Conservation (phyloP, 2,329 filamentous ascomycete species). For the Fusarium devonianum region DNA sequence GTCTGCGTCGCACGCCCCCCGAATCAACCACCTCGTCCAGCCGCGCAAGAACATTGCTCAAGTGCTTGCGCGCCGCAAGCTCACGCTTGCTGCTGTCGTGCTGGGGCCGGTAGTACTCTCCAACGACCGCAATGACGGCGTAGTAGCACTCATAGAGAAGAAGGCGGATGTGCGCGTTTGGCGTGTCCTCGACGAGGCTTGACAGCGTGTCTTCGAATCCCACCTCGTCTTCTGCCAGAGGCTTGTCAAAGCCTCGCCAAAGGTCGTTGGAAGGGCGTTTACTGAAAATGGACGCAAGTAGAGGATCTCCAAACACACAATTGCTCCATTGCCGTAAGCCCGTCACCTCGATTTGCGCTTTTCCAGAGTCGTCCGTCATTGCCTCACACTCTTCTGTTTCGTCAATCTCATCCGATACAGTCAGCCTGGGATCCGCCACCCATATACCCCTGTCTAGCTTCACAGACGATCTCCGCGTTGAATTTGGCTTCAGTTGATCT, state of each 20-base stretch:
- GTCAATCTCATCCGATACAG: slow-evolving; percentile 7
- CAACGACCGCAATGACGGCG: slow-evolving; percentile 59
- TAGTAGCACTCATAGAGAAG: slow-evolving; percentile 67
- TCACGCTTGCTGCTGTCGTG: slow-evolving; percentile 58
- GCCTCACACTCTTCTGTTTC: slow-evolving; percentile 5
- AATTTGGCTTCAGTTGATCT: slow-evolving; percentile 6
- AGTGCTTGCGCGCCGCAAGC: slow-evolving; percentile 59
- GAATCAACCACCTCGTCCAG: slow-evolving; percentile 53
- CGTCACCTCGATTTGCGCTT: slow-evolving; percentile 48
- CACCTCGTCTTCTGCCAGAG: slow-evolving; percentile 17
- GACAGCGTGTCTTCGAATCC: background rate
- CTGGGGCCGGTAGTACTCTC: slow-evolving; percentile 62
- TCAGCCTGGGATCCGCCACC: slow-evolving; percentile 1
- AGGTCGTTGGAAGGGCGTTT: slow-evolving; percentile 54
- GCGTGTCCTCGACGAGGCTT: slow-evolving; percentile 52
- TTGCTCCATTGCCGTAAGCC: slow-evolving; percentile 67
- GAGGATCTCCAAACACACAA: slow-evolving; percentile 66
- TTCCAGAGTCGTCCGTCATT: slow-evolving; percentile 1
- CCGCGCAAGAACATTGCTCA: slow-evolving; percentile 56
- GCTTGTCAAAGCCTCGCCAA: slow-evolving; percentile 54
- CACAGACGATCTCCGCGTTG: background rate
- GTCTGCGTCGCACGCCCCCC: slow-evolving; percentile 40
- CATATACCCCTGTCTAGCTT: background rate
- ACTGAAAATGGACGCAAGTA: slow-evolving; percentile 60
- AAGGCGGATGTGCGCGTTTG: slow-evolving; percentile 55